Evolutionary conservation across 225 moss, liverwort and hornwort species (phyloP).

Genomic region (Takakia lepidozioides): DNA sequence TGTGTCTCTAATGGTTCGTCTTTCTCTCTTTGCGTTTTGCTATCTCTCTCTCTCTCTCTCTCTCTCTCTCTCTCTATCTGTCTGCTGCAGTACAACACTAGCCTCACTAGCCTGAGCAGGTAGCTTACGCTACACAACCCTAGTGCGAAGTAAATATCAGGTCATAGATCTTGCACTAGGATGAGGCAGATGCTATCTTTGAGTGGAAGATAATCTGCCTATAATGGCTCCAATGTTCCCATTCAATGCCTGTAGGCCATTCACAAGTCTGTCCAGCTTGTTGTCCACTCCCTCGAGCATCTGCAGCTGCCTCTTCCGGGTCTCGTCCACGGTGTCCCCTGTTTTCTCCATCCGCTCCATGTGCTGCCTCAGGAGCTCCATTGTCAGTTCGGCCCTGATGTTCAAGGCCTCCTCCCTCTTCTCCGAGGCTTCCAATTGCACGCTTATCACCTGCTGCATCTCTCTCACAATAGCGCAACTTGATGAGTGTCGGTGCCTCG

Average conservation of each 20-base stretch:
- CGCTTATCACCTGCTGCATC: slow-evolving; percentile 44
- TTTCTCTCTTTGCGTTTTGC: too few species aligned
- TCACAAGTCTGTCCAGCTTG: slow-evolving; percentile 56
- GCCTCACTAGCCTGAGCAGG: too few species aligned
- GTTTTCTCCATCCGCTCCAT: slow-evolving; percentile 60
- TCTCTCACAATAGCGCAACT: slow-evolving; percentile 41
- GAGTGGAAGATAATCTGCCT: slow-evolving; percentile 34
- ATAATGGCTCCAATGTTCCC: slow-evolving; percentile 53
- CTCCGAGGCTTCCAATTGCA: slow-evolving; percentile 52
- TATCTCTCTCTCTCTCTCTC: too few species aligned
- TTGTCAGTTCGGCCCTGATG: slow-evolving; percentile 49
- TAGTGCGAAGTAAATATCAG: too few species aligned
- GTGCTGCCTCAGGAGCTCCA: slow-evolving; percentile 59
- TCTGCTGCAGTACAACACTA: too few species aligned
- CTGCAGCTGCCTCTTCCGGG: slow-evolving; percentile 35
- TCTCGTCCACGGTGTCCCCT: slow-evolving; percentile 25
- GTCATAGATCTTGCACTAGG: too few species aligned
- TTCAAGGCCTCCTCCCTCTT: slow-evolving; percentile 58
- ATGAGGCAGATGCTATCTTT: too few species aligned
- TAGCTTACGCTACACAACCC: too few species aligned
- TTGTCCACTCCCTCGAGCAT: slow-evolving; percentile 65
- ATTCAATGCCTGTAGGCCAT: slow-evolving; percentile 39
- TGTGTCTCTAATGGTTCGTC: too few species aligned
- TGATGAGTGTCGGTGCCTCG: slow-evolving; percentile 22
- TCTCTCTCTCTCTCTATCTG: too few species aligned